phyloP scores from a whole-genome alignment of 371 early-diverging fungal genomes.

The Batkoa obscura region DNA sequence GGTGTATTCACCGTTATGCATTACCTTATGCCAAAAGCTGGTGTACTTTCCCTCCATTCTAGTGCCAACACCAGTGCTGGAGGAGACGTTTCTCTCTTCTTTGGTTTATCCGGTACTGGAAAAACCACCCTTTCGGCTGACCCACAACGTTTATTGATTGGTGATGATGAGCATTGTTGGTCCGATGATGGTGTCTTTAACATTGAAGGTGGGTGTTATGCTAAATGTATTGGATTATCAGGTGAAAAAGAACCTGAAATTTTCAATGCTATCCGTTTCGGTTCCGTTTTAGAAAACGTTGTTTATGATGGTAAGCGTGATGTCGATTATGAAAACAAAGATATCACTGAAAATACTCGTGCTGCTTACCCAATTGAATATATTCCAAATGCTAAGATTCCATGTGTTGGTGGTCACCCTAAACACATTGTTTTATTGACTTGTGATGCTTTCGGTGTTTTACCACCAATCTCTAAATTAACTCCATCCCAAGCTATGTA shows the following conservation, averaged over 20 bases:
- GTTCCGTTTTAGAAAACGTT: slow-evolving; percentile 90
- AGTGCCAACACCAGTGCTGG: slow-evolving; percentile 82
- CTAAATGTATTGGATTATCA: slow-evolving; percentile 87
- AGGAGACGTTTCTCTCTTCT: slow-evolving; percentile 92
- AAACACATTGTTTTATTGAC: slow-evolving; percentile 91
- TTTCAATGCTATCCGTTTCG: slow-evolving; percentile 86
- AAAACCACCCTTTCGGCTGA: slow-evolving; percentile 96
- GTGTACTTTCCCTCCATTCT: slow-evolving; percentile 90
- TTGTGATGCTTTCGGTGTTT: slow-evolving; percentile 94
- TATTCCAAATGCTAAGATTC: slow-evolving; percentile 91
- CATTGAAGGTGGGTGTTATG: slow-evolving; percentile 98
- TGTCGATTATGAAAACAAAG: slow-evolving; percentile 67
- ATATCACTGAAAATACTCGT: slow-evolving; percentile 92
- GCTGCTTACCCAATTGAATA: slow-evolving; percentile 94
- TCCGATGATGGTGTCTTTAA: slow-evolving; percentile 87
- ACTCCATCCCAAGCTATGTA: slow-evolving; percentile 87
- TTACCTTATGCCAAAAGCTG: slow-evolving; percentile 91
- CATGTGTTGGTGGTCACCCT: slow-evolving; percentile 85
- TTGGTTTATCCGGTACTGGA: slow-evolving; percentile 94
- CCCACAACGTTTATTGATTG: slow-evolving; percentile 79
- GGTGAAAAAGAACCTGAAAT: slow-evolving; percentile 96
- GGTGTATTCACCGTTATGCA: slow-evolving; percentile 96
- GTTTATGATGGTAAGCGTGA: slow-evolving; percentile 61
- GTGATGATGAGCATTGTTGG: slow-evolving; percentile 99
- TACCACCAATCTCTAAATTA: slow-evolving; percentile 87